Evolutionary conservation across 2,329 filamentous ascomycete species (phyloP), one percentile per base, ranked within the genome.

Genomic region (Knufia petricola): DNA sequence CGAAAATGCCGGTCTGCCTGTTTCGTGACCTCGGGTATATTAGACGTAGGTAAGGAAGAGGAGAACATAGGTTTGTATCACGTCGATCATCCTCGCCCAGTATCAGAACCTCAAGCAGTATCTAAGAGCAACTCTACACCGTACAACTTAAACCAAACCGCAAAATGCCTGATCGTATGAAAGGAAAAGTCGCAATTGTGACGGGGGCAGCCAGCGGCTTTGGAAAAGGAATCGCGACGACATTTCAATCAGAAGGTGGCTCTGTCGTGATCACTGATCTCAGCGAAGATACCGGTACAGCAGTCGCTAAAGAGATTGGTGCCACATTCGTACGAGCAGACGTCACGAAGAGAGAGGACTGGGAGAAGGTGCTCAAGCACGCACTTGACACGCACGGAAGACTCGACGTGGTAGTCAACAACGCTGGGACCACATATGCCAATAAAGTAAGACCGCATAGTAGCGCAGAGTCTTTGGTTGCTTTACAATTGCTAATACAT

Each of bases 351-450:
- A 50, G 53, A 3, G 38, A 48, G 3, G 52, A 55, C 26, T 57
- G 55, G 55, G 52, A 55, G 34, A 48, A 54, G 8, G 23, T 74
- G n/a, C 72, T 73, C 56, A 56, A 66, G 32, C 55, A 60, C 2
- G 63, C 65, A 8, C 46, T 69, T 8, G 59, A 62, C 31, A 66
- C 71, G 49, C 69, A 73, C 53, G 68, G 68, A 8, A 61, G 64
- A 45, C 62, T 76, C 39, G 71, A 76, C 53, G 71, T 75, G 49
- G 66, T 74, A 2, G 62, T 75, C 54, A 75, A 75, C 59, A 75
- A 71, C 12, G 64, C 74, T 28, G 72, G 72, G 37, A 73, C 72
- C 61, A 69, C 70, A 26, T 58, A 71, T 38, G 71, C 71, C 4
- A 57, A 57, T 46, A 57, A 66, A 71, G 72, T 47, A 17, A 38